A percentile compares a stretch with the other conserved stretches of the same genome.
These are phyloP conservation scores for Termitomyces sp. DNA, from an alignment of 768 basidiomycete genomes.

Conservation along the genomic window DNA sequence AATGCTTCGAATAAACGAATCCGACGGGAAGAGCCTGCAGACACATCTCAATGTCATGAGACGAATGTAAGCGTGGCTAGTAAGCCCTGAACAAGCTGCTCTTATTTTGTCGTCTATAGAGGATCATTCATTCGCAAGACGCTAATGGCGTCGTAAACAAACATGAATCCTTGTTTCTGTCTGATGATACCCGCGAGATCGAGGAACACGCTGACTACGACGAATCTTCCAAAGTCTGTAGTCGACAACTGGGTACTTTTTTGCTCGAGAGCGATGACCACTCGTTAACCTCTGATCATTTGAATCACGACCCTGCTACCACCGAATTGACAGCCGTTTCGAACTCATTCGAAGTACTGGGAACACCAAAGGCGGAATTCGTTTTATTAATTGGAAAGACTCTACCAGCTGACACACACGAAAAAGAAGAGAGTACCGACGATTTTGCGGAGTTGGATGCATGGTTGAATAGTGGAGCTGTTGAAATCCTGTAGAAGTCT, in stretches of 20 bases:
- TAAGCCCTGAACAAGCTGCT: neutral
- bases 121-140: neutral
- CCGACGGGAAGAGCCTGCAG: neutral
- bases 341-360: neutral
- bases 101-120: neutral
- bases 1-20: neutral
- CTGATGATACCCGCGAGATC: slow-evolving; percentile 1
- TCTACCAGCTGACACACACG: neutral
- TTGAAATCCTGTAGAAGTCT: slow-evolving; percentile 38
- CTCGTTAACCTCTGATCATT: slow-evolving; percentile 22
- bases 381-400: neutral
- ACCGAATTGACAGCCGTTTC: neutral
- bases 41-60: neutral
- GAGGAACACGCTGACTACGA: neutral
- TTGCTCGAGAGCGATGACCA: slow-evolving; percentile 18
- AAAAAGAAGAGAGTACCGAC: slow-evolving; percentile 25
- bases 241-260: neutral
- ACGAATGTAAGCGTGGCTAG: neutral
- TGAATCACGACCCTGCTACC: neutral
- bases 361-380: neutral
- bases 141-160: neutral
- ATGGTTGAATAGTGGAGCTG: slow-evolving; percentile 62
- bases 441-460: slow-evolving; percentile 62
- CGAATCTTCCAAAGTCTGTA: neutral
- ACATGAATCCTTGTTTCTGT: slow-evolving; percentile 3